Conservation (phyloP, 2,329 filamentous ascomycete genomes). For the Beauveria sp. region DNA sequence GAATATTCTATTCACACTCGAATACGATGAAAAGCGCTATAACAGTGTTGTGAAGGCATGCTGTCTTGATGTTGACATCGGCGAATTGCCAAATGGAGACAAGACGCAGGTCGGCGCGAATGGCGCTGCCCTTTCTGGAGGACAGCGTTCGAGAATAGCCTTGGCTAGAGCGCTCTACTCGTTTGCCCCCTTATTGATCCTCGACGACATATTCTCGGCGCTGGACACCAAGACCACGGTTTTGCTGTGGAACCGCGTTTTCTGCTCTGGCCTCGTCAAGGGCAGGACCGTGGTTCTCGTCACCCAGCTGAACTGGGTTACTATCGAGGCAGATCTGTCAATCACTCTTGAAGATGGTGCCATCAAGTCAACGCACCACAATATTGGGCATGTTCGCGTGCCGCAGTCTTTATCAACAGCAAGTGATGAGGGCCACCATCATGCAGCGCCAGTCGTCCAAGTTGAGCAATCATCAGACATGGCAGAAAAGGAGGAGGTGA, state of each 20-base stretch:
- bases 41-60: conserved; percentile 48
- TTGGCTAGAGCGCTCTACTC: conserved; percentile 51
- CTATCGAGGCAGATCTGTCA: conserved; percentile 40
- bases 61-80: conserved; percentile 42
- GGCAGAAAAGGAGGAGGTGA: not conserved
- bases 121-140: conserved; percentile 47
- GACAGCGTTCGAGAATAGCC: conserved; percentile 49
- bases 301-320: conserved; percentile 47
- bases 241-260: conserved; percentile 49
- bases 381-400: conserved; percentile 37
- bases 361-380: conserved; percentile 32
- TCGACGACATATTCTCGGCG: conserved; percentile 54
- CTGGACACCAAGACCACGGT: conserved; percentile 53
- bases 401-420: conserved; percentile 28
- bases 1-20: conserved; percentile 47
- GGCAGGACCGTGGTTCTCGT: conserved; percentile 50
- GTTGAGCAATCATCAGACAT: not conserved
- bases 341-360: conserved; percentile 38
- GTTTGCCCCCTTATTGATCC: conserved; percentile 43
- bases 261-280: conserved; percentile 46
- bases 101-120: conserved; percentile 46
- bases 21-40: conserved; percentile 46
- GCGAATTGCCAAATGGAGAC: conserved; percentile 42
- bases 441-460: not conserved
- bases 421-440: not conserved